A percentile compares a stretch with the other conserved stretches of the same genome.
Evolutionary conservation across 2,329 filamentous ascomycete species (phyloP).

Genomic region (Aspergillus pseudoglaucus): DNA sequence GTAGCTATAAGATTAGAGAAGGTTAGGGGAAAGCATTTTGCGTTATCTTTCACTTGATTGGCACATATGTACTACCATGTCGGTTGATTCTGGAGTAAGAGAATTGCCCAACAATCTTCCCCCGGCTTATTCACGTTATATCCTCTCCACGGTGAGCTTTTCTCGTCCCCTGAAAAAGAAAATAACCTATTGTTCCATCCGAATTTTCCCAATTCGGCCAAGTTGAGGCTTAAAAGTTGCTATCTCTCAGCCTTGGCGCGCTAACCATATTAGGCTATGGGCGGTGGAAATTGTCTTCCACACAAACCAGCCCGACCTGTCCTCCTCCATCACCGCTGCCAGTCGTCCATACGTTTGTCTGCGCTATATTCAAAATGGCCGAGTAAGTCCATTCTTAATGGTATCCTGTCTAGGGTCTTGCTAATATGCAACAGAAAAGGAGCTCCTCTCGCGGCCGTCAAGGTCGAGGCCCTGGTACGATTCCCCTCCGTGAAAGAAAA

Average conservation of each 20-base stretch:
- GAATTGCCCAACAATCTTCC: no score
- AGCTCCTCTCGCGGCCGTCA: constrained; percentile 73
- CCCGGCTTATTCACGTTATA: no score
- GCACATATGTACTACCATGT: no score
- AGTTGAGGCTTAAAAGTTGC: not conserved
- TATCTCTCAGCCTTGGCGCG: constrained; percentile 16
- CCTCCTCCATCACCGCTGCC: constrained; percentile 13
- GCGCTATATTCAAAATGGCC: constrained; percentile 24
- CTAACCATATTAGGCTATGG: constrained; percentile 22
- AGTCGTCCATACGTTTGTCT: constrained; percentile 6
- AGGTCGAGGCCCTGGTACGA: constrained; percentile 87
- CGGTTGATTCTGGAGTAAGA: no score
- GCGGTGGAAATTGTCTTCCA: constrained; percentile 24
- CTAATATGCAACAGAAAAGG: constrained; percentile 49
- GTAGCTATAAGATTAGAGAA: no score
- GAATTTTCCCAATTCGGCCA: not conserved
- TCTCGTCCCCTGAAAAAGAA: no score
- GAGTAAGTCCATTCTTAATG: constrained; percentile 17
- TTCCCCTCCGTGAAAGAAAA: constrained; percentile 21
- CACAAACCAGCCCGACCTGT: constrained; percentile 22
- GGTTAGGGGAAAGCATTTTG: no score
- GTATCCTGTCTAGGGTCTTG: not conserved
- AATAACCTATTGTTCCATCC: not conserved
- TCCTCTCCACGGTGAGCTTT: no score
- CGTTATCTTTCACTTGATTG: no score